Conservation (phyloP, 257 asterid species). For the Solanum chiquidenum region DNA sequence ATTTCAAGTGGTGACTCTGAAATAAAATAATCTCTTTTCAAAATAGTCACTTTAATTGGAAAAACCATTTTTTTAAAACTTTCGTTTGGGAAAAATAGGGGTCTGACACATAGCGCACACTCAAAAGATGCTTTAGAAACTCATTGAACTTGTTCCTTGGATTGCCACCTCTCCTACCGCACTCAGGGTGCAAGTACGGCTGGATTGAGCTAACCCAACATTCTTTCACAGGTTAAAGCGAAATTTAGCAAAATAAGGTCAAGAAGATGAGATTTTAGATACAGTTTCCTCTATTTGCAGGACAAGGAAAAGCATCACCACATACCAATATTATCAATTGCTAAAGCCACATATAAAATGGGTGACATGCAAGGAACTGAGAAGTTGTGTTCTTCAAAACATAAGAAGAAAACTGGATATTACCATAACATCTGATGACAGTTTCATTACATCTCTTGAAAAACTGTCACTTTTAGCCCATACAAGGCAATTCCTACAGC, state of each 20-base stretch:
- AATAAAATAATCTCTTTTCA: too few relatives aligned
- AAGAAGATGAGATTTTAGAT: neutral
- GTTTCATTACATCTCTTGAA: conserved; percentile 60
- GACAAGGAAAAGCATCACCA: neutral
- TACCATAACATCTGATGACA: conserved; percentile 56
- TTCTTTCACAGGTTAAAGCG: neutral
- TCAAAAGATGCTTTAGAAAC: neutral
- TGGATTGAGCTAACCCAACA: neutral
- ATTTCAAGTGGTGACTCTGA: too few relatives aligned
- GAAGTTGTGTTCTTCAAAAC: neutral
- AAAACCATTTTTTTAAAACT: too few relatives aligned
- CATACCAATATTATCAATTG: neutral
- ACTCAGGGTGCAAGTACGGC: neutral
- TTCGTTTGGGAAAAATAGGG: too few relatives aligned
- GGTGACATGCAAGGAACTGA: neutral
- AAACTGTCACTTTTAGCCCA: conserved; percentile 97
- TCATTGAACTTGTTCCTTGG: neutral
- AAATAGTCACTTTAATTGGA: too few relatives aligned
- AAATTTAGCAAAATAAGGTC: neutral
- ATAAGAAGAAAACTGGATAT: conserved; percentile 1
- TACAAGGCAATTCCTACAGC: conserved; percentile 68
- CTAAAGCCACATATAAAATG: neutral
- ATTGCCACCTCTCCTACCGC: neutral
- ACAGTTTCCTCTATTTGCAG: neutral
- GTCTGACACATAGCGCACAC: neutral